Conservation (phyloP, 345 rosid species). For the Arabidopsis suecica region DNA sequence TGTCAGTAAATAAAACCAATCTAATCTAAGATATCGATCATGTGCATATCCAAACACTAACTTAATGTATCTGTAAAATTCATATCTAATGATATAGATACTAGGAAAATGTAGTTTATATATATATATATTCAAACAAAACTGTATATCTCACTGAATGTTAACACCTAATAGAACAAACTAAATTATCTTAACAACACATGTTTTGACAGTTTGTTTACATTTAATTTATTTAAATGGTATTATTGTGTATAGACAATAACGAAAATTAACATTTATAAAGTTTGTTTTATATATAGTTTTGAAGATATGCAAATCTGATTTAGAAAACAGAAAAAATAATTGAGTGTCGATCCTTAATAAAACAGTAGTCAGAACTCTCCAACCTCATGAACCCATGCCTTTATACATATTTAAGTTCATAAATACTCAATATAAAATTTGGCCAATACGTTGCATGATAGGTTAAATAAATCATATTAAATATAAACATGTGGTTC, state of each 20-base stretch:
- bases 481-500: slow-evolving; percentile 37
- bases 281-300: not conserved
- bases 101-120: slow-evolving; percentile 6
- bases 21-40: slow-evolving; percentile 34
- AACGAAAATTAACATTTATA: not conserved
- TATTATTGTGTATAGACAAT: not conserved
- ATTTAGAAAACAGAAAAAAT: slow-evolving; percentile 3
- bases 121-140: slow-evolving; percentile 26
- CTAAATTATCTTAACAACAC: slow-evolving; percentile 41
- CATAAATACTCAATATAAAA: slow-evolving; percentile 32
- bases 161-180: slow-evolving; percentile 47
- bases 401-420: not conserved
- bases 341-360: slow-evolving; percentile 28
- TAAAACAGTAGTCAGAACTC: slow-evolving; percentile 39
- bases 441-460: slow-evolving; percentile 46
- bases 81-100: slow-evolving; percentile 21
- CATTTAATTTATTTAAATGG: not conserved
- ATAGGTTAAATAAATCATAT: slow-evolving; percentile 30
- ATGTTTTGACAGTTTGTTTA: slow-evolving; percentile 41
- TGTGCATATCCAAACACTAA: slow-evolving; percentile 33
- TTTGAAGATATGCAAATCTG: slow-evolving; percentile 38
- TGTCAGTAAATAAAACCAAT: slow-evolving; percentile 3
- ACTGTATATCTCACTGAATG: slow-evolving; percentile 32
- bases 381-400: slow-evolving; percentile 34
- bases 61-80: not conserved